Evolutionary conservation across 2,329 filamentous ascomycete species (phyloP).

Genomic region (Neonectria hederae): DNA sequence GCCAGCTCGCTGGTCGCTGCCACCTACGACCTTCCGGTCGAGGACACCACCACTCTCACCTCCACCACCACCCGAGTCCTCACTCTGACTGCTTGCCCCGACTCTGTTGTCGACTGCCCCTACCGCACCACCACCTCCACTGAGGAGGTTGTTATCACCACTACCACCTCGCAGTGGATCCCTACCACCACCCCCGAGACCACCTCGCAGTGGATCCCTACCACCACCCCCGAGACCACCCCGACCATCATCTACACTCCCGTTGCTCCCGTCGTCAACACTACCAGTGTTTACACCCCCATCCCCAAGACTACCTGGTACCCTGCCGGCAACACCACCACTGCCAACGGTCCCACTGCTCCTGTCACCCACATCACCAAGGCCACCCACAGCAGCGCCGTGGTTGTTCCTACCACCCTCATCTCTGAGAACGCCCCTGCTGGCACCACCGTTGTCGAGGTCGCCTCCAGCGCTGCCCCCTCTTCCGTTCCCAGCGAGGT

Average conservation of each 20-base stretch:
- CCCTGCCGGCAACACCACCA: constrained; percentile 41
- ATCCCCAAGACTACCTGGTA: constrained; percentile 38
- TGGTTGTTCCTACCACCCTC: constrained; percentile 30
- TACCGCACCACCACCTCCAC: constrained; percentile 41
- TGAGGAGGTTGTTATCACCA: constrained; percentile 29
- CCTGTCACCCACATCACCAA: constrained; percentile 32
- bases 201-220: constrained; percentile 26
- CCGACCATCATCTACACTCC: constrained; percentile 47
- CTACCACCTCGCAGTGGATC: constrained; percentile 33
- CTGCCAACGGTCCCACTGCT: constrained; percentile 38
- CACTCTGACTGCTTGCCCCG: constrained; percentile 60
- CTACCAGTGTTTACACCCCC: constrained; percentile 34
- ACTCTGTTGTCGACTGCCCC: constrained; percentile 56
- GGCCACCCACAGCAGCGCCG: constrained; percentile 29
- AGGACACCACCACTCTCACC: constrained; percentile 52
- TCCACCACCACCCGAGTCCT: constrained; percentile 55
- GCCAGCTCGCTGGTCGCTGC: constrained; percentile 51
- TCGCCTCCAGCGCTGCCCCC: constrained; percentile 23
- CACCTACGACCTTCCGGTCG: constrained; percentile 36
- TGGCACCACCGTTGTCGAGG: constrained; percentile 12
- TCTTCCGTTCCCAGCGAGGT: constrained; percentile 29
- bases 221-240: constrained; percentile 39
- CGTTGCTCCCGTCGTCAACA: constrained; percentile 36
- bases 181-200: constrained; percentile 39
- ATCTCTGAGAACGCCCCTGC: constrained; percentile 13